phyloP scores from a whole-genome alignment of 2,329 filamentous ascomycete species.

The Fonsecaea erecta region DNA sequence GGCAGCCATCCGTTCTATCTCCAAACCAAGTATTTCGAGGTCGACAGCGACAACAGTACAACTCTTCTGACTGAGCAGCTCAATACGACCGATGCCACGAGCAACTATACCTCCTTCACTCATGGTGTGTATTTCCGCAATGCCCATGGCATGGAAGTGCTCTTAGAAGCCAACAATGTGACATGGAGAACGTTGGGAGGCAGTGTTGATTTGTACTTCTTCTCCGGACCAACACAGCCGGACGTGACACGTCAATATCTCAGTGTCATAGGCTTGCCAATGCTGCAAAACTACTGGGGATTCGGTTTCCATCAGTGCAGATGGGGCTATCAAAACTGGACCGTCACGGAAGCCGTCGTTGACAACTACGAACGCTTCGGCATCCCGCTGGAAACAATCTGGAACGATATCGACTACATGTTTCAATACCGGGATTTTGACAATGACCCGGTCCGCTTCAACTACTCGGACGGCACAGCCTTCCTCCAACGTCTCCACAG shows the following conservation, averaged over 20 bases:
- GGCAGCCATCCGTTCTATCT: conserved; percentile 78
- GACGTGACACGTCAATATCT: conserved; percentile 75
- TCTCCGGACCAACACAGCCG: conserved; percentile 70
- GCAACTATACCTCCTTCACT: conserved; percentile 61
- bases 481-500: conserved; percentile 60
- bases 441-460: conserved; percentile 59
- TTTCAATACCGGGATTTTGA: conserved; percentile 64
- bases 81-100: conserved; percentile 50
- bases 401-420: conserved; percentile 59
- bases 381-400: conserved; percentile 61
- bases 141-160: conserved; percentile 73
- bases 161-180: conserved; percentile 66
- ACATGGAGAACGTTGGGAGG: conserved; percentile 78
- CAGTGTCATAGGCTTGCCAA: conserved; percentile 70
- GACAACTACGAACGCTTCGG: conserved; percentile 59
- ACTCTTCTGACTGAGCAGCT: conserved; percentile 60
- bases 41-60: conserved; percentile 54
- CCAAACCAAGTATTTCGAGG: conserved; percentile 75
- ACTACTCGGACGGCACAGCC: conserved; percentile 53
- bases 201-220: conserved; percentile 78
- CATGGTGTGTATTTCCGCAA: conserved; percentile 81
- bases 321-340: conserved; percentile 80
- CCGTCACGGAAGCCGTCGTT: conserved; percentile 59
- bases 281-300: conserved; percentile 80
- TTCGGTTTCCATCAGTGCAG: conserved; percentile 83